A percentile compares a stretch with the other conserved stretches of the same genome.
phyloP scores from a whole-genome alignment of 306 rosid genomes.

The Dicorynia guianensis region DNA sequence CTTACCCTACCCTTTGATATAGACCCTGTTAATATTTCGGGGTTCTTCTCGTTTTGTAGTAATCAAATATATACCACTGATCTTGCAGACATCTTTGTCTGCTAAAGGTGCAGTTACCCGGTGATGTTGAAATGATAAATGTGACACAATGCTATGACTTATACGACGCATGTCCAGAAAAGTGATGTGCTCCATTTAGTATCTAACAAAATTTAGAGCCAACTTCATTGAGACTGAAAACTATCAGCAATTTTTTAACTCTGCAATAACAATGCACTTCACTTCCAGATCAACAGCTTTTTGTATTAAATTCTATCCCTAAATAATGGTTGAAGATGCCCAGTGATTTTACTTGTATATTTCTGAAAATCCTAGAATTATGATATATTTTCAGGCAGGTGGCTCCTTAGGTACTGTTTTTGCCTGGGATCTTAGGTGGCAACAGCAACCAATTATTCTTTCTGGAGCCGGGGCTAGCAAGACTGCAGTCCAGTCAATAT shows the following conservation, averaged over 20 bases:
- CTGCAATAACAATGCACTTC: slow-evolving; percentile 16
- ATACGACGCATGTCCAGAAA: neutral
- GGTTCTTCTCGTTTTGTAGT: neutral
- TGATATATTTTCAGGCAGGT: slow-evolving; percentile 66
- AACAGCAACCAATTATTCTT: slow-evolving; percentile 81
- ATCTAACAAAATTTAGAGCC: slow-evolving; percentile 19
- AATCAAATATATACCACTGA: neutral
- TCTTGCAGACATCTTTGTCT: neutral
- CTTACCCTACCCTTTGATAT: neutral
- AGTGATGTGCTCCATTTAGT: slow-evolving; percentile 20
- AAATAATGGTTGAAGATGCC: slow-evolving; percentile 20
- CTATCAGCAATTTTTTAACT: neutral
- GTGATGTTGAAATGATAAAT: slow-evolving; percentile 17
- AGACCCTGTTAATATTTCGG: neutral
- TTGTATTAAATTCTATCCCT: neutral
- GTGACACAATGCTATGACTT: slow-evolving; percentile 15
- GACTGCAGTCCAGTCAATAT: slow-evolving; percentile 51
- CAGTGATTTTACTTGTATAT: slow-evolving; percentile 21
- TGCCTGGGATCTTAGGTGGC: slow-evolving; percentile 98
- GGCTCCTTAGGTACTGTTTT: slow-evolving; percentile 91
- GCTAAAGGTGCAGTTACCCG: neutral
- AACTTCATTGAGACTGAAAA: neutral
- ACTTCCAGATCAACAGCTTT: neutral
- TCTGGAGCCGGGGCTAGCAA: slow-evolving; percentile 63
- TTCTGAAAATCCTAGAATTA: slow-evolving; percentile 26